A percentile compares a stretch with the other conserved stretches of the same genome.
Evolutionary conservation across 2,329 filamentous ascomycete genomes (phyloP).

Genomic region (Allantophomopsis cytisporea): DNA sequence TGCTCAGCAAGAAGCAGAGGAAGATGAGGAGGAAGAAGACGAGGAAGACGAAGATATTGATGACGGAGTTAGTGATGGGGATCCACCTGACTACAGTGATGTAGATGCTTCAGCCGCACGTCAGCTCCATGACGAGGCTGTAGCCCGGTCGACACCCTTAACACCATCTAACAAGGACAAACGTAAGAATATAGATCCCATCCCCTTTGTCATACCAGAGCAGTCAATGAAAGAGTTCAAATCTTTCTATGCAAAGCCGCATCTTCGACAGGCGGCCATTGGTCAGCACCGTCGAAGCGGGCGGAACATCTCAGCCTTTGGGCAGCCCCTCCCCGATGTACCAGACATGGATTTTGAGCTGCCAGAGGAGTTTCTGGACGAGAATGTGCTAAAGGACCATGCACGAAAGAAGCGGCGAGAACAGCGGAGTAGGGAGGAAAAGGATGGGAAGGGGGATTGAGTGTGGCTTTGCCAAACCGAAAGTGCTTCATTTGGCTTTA

Average conservation of each 20-base stretch:
- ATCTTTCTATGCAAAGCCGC: conserved; percentile 65
- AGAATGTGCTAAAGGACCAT: conserved; percentile 39
- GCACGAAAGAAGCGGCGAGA: conserved; percentile 44
- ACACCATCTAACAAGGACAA: conserved; percentile 13
- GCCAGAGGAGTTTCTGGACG: conserved; percentile 36
- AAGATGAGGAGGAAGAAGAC: conserved; percentile 25
- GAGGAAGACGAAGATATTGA: conserved; percentile 8
- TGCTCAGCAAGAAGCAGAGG: conserved; percentile 31
- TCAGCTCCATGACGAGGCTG: conserved; percentile 45
- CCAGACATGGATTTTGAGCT: conserved; percentile 60
- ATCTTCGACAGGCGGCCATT: conserved; percentile 70
- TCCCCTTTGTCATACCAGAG: conserved; percentile 10
- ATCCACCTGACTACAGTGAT: conserved; percentile 52
- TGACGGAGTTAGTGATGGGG: conserved; percentile 22
- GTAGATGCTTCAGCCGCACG: conserved; percentile 58
- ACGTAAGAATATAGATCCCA: conserved; percentile 18
- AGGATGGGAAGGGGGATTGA: conserved; percentile 3
- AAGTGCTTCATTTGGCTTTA: conserved; percentile 21
- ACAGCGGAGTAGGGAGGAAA: conserved; percentile 11
- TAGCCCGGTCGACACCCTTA: conserved; percentile 14
- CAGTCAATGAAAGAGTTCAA: conserved; percentile 48
- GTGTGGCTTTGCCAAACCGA: conserved; percentile 13
- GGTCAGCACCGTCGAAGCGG: conserved; percentile 56
- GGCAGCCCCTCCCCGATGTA: conserved; percentile 64
- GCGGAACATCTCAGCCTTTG: conserved; percentile 67